Evolutionary conservation across 306 rosid species (phyloP), one percentile per base, ranked within the genome.

Genomic region (Rosa chinensis): DNA sequence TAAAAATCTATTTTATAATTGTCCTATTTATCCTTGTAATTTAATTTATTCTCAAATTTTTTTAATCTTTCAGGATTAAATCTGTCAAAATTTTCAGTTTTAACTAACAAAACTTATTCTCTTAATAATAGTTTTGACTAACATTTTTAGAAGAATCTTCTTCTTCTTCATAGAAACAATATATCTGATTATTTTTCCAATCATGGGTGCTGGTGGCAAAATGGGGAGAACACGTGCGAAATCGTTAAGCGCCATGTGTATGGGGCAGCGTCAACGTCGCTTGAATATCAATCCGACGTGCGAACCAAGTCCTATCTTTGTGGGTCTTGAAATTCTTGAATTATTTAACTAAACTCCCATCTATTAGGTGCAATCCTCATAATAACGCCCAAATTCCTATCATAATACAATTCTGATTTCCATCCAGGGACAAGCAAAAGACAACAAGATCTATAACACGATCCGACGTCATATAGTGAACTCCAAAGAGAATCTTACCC

Each of bases 181-280:
- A 20, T 32, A 32, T 32, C 37, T 32, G 37, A 32, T 32, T 32
- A 5, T 4, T n/a, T n/a, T 61, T 61, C 37, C 70, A 61, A 76
- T 71, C 28, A 77, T 77, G 59, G 28, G 43, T 53, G 66, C 47
- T 17, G 81, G 72, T 35, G 75, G 58, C 42, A 10, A 23, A 72
- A 16, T 55, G 3, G 55, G 66, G 7, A 3, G 7, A 13, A 79
- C 72, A 80, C 80, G 70, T 77, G 84, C 25, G 70, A 43, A 73
- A 70, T 59, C 77, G 23, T 63, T 71, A 52, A 79, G 70, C 8
- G 73, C 61, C 87, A 84, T 43, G 77, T 72, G 81, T 49, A 18
- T 1, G 73, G 62, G n/a, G 68, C 35, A 66, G 73, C 14, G 55
- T 80, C 78, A 73, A 77, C 18, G 71, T 73, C 21, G 79, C 80